Percentiles rank a stretch among this genome's conserved stretches.
phyloP scores from a whole-genome alignment of 192 early-diverging fungal species.

The Coemansia sp. region DNA sequence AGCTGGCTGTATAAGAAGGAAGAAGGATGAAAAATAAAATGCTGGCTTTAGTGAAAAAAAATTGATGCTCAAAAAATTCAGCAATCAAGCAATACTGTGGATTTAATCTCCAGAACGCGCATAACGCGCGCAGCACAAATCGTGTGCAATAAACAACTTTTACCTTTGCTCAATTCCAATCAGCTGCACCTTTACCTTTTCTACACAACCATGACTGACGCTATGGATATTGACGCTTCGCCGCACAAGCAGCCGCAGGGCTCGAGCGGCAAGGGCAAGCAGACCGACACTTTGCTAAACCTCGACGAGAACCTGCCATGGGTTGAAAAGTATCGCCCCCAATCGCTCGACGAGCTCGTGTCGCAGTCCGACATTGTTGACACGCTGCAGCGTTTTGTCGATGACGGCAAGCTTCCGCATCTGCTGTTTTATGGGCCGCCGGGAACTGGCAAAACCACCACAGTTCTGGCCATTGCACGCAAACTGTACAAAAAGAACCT shows the following conservation, averaged over 20 bases:
- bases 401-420: conserved; percentile 89
- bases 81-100: too few species aligned
- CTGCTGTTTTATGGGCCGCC: conserved; percentile 98
- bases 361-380: conserved; percentile 90
- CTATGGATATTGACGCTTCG: conserved; percentile 47
- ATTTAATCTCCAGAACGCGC: neutral
- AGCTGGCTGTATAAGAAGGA: neutral
- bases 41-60: too few species aligned
- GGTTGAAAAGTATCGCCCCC: conserved; percentile 98
- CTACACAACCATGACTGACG: conserved; percentile 29
- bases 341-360: conserved; percentile 85
- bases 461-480: conserved; percentile 90
- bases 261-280: conserved; percentile 43
- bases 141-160: conserved; percentile 3
- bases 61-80: neutral
- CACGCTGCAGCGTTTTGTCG: conserved; percentile 89
- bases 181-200: neutral
- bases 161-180: neutral
- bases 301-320: conserved; percentile 52
- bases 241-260: conserved; percentile 1
- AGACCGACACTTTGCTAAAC: conserved; percentile 14
- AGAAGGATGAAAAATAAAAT: too few species aligned
- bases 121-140: conserved; percentile 5
- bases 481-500: conserved; percentile 81
- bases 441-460: conserved; percentile 96